Percentiles rank a stretch among this genome's conserved stretches.
phyloP scores from a whole-genome alignment of 2,329 filamentous ascomycete species.

The Botrytis porri region DNA sequence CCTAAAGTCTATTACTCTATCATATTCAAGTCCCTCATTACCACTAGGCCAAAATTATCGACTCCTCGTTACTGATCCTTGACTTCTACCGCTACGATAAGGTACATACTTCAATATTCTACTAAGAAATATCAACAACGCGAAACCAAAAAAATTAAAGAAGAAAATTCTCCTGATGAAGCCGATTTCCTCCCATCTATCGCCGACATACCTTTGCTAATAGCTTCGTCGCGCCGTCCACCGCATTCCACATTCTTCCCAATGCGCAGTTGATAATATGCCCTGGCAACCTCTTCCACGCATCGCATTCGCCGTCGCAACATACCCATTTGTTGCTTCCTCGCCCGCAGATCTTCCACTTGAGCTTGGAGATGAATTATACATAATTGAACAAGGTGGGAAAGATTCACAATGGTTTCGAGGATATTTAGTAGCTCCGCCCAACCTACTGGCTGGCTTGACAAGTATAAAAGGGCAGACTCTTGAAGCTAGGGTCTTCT shows the following conservation, averaged over 20 bases:
- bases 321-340: conserved; percentile 85
- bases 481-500: conserved; percentile 92
- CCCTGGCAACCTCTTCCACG: conserved; percentile 95
- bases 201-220: conserved; percentile 12
- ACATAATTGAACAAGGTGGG: conserved; percentile 95
- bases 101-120: background rate
- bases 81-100: background rate
- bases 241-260: conserved; percentile 14
- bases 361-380: conserved; percentile 96
- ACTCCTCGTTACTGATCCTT: conserved; percentile 3
- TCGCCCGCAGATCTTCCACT: conserved; percentile 88
- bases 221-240: background rate
- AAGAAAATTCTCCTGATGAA: conserved; percentile 6
- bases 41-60: background rate
- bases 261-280: conserved; percentile 50
- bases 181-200: conserved; percentile 3
- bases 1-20: background rate
- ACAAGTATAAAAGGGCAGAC: conserved; percentile 90
- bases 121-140: background rate
- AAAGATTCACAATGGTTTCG: conserved; percentile 85
- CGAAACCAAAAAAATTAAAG: background rate
- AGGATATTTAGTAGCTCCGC: conserved; percentile 91
- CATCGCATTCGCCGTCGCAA: conserved; percentile 97
- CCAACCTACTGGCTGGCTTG: conserved; percentile 85
- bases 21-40: background rate